Conservation (phyloP, 1,139 yeast species). For the Arxiozyma heterogenica region DNA sequence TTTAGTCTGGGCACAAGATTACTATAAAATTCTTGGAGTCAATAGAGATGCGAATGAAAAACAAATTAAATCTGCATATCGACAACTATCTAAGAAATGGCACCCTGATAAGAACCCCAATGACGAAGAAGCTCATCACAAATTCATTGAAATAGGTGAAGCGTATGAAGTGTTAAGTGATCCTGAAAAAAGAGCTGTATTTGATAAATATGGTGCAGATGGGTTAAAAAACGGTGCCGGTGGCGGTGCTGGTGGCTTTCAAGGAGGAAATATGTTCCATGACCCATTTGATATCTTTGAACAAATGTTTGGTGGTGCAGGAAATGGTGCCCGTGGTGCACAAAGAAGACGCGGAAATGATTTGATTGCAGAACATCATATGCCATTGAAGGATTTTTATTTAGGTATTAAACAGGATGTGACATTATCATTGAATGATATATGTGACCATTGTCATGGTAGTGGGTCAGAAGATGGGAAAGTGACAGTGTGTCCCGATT, state of each 20-base stretch:
- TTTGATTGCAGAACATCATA: conserved; percentile 46
- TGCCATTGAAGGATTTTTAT: conserved; percentile 59
- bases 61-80: conserved; percentile 80
- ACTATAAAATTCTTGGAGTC: conserved; percentile 56
- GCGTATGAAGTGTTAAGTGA: conserved; percentile 87
- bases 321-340: conserved; percentile 27
- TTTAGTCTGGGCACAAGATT: conserved; percentile 28
- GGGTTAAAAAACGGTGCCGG: conserved; percentile 48
- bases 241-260: conserved; percentile 29
- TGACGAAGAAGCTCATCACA: conserved; percentile 72
- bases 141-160: conserved; percentile 83
- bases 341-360: conserved; percentile 55
- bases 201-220: conserved; percentile 79
- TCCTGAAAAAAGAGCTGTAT: conserved; percentile 57
- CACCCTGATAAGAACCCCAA: conserved; percentile 93
- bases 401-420: conserved; percentile 58
- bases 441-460: conserved; percentile 73
- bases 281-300: conserved; percentile 69
- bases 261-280: conserved; percentile 26
- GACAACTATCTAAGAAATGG: conserved; percentile 73
- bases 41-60: conserved; percentile 59
- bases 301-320: conserved; percentile 58
- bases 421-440: conserved; percentile 57
- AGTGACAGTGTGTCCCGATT: conserved; percentile 51
- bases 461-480: conserved; percentile 77